phyloP scores from a whole-genome alignment of 306 rosid species.

The Trifolium repens region DNA sequence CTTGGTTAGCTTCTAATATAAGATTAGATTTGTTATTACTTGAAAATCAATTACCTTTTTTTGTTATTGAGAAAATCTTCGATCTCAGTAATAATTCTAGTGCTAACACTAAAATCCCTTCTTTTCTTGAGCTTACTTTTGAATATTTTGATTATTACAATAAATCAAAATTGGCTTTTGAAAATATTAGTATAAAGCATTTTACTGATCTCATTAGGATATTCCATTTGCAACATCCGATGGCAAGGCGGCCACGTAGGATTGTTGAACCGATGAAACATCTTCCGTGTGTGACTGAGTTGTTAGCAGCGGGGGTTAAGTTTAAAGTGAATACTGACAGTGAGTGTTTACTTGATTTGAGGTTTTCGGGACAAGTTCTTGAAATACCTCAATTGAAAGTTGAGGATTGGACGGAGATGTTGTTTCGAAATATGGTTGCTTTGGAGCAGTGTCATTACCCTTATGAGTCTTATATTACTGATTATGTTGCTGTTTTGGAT shows the following conservation, averaged over 20 bases:
- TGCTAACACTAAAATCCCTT: background rate
- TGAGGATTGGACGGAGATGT: conserved; percentile 37
- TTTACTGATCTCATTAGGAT: conserved; percentile 50
- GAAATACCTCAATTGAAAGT: conserved; percentile 44
- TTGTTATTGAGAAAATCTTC: conserved; percentile 19
- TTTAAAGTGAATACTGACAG: conserved; percentile 13
- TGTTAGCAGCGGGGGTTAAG: conserved; percentile 43
- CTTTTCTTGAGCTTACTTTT: conserved; percentile 28
- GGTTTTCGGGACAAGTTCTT: conserved; percentile 37
- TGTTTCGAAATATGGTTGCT: conserved; percentile 49
- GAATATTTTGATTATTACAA: conserved; percentile 32
- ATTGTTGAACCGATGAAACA: background rate
- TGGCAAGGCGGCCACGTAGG: background rate
- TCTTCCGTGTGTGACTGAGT: conserved; percentile 37
- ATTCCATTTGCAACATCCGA: conserved; percentile 40
- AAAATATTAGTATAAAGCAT: conserved; percentile 25
- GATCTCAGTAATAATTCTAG: background rate
- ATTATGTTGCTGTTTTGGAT: conserved; percentile 37
- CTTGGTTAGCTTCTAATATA: conserved; percentile 19
- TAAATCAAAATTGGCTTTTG: background rate
- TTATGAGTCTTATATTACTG: conserved; percentile 16
- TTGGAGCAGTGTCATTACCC: conserved; percentile 48
- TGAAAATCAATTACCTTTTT: conserved; percentile 45
- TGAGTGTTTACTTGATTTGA: conserved; percentile 29
- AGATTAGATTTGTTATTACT: conserved; percentile 39